Evolutionary conservation across 768 basidiomycete species (phyloP), one percentile per base, ranked within the genome.

Genomic region (Phylloporus sp.): DNA sequence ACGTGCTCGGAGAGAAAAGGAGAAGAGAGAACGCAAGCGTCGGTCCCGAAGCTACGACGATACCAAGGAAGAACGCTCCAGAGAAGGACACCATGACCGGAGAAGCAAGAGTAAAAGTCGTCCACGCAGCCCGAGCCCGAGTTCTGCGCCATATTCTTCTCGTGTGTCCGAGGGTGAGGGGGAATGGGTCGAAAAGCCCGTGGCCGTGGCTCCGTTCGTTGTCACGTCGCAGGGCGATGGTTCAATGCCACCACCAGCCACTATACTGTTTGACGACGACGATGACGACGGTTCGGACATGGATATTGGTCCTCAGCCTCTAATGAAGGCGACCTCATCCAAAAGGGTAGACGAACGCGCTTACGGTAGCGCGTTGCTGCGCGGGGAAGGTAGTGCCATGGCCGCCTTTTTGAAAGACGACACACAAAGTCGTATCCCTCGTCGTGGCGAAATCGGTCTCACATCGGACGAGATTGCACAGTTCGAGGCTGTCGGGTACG

Each of bases 371-470:
- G 86, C 90, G 23, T 74, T 99, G 40, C 78, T 93, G 10, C 88
- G 88, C 5, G 96, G 96, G 42, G 96, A 99, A 76, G 96, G 92
- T 41, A 86, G 85, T 53, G 96, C 96, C 29, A 98, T 99, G 93
- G 96, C 96, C 2, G 90, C 91, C 34, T 99, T 87, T 78, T 78
- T 97, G 45, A 76, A 88, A 62, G 95, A 96, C 3, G 80, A 84
- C 53, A 81, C 85, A 13, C 79, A 87, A 43, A 55, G 75, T 10
- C 94, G 96, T 63, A 99, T 98, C 59, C 96, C 96, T 1, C 90
- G 96, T 53, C 90, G 96, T 76, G 96, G 96, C 69, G 96, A 99
- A 70, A 98, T 99, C 56, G 96, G 96, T 46, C 71, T 99, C 54
- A 84, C 86, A 9, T 82, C 90, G 11, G 82, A 83, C 24, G 80